A percentile compares a stretch with the other conserved stretches of the same genome.
These are phyloP conservation scores for Licmophora abbreviata DNA, from an alignment of 108 stramenopile genomes.

Conservation along the genomic window DNA sequence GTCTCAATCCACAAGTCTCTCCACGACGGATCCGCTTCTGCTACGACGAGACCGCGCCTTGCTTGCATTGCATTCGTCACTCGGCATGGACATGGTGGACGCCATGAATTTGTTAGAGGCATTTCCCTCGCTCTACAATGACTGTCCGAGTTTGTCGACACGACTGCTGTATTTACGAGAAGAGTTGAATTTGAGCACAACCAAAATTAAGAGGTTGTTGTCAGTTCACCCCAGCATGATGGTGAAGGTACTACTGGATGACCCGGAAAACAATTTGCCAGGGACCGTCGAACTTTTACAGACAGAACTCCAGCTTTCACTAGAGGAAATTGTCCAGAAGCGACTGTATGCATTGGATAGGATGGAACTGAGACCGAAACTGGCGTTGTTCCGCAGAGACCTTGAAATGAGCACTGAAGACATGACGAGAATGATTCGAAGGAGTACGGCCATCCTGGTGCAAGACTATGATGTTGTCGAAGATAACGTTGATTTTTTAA, in stretches of 20 bases:
- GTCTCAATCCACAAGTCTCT: no score
- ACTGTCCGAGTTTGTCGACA: neutral
- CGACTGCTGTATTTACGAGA: neutral
- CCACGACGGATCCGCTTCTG: neutral
- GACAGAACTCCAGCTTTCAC: neutral
- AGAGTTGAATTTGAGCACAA: neutral
- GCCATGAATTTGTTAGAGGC: neutral
- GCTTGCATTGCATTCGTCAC: neutral
- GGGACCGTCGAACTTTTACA: neutral
- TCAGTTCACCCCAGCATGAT: neutral
- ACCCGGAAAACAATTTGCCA: neutral
- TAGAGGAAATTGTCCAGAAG: neutral
- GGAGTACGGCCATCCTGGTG: neutral
- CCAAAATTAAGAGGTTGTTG: neutral
- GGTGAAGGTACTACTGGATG: neutral
- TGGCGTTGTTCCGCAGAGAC: neutral
- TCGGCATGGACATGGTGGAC: neutral
- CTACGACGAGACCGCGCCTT: neutral
- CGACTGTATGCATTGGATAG: neutral
- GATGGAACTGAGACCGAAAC: neutral
- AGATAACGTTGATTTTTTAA: conserved; percentile 1
- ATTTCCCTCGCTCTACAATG: neutral
- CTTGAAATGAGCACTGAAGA: neutral
- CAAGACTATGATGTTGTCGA: neutral
- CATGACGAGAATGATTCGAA: neutral